Base-by-base conservation (phyloP, 1,284 basidiomycete genomes). In the Pseudozyma pruni region DNA sequence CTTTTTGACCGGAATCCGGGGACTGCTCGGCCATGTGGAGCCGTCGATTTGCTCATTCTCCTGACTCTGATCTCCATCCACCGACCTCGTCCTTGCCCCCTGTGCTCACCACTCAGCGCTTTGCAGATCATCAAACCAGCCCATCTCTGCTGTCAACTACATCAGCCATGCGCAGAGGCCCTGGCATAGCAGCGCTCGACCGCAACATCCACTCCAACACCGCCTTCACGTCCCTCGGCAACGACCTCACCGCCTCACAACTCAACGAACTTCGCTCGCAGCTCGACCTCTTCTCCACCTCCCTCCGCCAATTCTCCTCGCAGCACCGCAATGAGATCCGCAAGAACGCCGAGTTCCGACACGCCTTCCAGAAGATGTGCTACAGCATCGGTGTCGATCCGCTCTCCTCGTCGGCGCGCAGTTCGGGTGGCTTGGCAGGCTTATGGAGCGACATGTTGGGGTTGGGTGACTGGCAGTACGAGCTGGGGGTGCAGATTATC, bases 311-410 rank as follows among this genome's bases (percentile, higher is more conserved):
- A 59, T 98, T 98, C 79, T 93, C 94, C 0, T 85, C 87, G 6
- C 88, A 87, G 11, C 94, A 98, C 82, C 89, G 92, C 20, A 87
- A 90, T 42, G 89, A 91, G 58, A 98, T 99, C 79, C 72, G 89
- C 58, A 86, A 86, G 54, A 92, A 97, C 78, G 92, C 96, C 1
- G 87, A 87, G 2, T 95, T 98, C 81, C 87, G 95, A 2, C 90
- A 91, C 85, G 90, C 90, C 14, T 98, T 98, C 83, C 93, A 94
- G 76, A 90, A 92, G 62, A 97, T 98, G 93, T 99, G 96, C 81
- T 88, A 90, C 1, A 90, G 90, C 14, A 91, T 99, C 54, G 94
- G 93, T 25, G 92, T 99, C 17, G 96, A 98, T 82, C 95, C 96
- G 0, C 87, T 98, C 17, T 91, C 80, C 0, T 42, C 69, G 13